phyloP scores from a whole-genome alignment of 331 rosid species.

The Quercus tomentella region DNA sequence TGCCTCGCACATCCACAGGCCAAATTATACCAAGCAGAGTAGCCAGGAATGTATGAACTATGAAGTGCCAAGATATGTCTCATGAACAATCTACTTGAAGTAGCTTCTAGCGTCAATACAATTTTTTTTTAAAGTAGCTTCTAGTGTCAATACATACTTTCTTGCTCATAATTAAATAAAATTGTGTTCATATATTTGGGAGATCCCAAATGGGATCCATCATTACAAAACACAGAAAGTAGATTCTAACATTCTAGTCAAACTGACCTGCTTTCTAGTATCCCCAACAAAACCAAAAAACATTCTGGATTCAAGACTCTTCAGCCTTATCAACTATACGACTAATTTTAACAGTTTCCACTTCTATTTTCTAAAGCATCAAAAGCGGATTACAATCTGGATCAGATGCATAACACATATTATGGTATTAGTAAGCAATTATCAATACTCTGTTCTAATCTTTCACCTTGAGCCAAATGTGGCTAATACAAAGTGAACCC shows the following conservation, averaged over 20 bases:
- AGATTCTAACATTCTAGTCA: too few relatives aligned
- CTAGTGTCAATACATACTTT: too few relatives aligned
- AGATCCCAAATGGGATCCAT: neutral
- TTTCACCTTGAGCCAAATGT: neutral
- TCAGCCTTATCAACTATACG: neutral
- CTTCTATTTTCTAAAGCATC: neutral
- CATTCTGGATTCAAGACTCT: neutral
- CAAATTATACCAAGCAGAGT: neutral
- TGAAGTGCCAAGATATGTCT: too few relatives aligned
- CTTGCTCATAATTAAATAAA: too few relatives aligned
- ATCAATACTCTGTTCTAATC: neutral
- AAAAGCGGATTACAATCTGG: neutral
- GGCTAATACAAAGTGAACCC: slow-evolving; percentile 57
- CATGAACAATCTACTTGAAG: too few relatives aligned
- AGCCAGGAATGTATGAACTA: too few relatives aligned
- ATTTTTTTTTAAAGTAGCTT: too few relatives aligned
- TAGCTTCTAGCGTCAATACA: too few relatives aligned
- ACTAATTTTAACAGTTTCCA: neutral
- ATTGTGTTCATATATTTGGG: too few relatives aligned
- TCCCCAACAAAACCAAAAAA: neutral
- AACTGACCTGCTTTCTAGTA: too few relatives aligned
- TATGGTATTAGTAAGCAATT: neutral
- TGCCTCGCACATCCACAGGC: neutral
- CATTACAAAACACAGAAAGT: neutral
- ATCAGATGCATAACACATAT: neutral